Conservation (phyloP, 1,139 yeast genomes). For the Hyphopichia khmerensis region DNA sequence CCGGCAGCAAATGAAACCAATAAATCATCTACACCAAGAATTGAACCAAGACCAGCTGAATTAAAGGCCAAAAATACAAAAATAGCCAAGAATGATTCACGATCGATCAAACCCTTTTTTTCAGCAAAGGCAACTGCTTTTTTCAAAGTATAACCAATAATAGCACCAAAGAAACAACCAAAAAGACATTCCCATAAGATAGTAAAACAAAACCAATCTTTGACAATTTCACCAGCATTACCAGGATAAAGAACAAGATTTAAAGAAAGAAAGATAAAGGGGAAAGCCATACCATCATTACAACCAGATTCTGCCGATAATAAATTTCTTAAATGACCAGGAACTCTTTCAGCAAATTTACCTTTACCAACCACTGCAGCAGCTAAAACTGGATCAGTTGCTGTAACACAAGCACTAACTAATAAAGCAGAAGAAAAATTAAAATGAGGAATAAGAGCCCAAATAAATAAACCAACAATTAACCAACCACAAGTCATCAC, state of each 20-base stretch:
- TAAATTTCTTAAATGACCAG: slow-evolving; percentile 90
- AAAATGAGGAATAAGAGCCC: slow-evolving; percentile 83
- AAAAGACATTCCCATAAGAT: slow-evolving; percentile 84
- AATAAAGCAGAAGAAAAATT: slow-evolving; percentile 74
- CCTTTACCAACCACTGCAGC: slow-evolving; percentile 99
- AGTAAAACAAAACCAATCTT: slow-evolving; percentile 81
- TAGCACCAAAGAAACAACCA: slow-evolving; percentile 76
- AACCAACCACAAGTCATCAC: slow-evolving; percentile 97
- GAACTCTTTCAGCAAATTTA: slow-evolving; percentile 94
- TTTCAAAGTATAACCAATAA: slow-evolving; percentile 75
- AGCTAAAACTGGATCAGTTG: slow-evolving; percentile 96
- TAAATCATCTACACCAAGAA: slow-evolving; percentile 89
- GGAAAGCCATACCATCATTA: slow-evolving; percentile 98
- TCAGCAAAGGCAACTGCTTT: slow-evolving; percentile 81
- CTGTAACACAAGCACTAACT: slow-evolving; percentile 91
- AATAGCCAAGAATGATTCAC: slow-evolving; percentile 91
- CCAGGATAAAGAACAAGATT: slow-evolving; percentile 68
- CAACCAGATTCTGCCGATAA: slow-evolving; percentile 95
- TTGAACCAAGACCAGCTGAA: slow-evolving; percentile 92
- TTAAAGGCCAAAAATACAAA: slow-evolving; percentile 82
- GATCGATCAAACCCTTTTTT: slow-evolving; percentile 69
- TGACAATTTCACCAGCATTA: slow-evolving; percentile 65
- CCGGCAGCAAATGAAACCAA: slow-evolving; percentile 95
- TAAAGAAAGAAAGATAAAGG: slow-evolving; percentile 79
- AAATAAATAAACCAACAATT: slow-evolving; percentile 79